Base-by-base conservation (phyloP, 2,329 filamentous ascomycete species). In the Penicillium rolfsii region DNA sequence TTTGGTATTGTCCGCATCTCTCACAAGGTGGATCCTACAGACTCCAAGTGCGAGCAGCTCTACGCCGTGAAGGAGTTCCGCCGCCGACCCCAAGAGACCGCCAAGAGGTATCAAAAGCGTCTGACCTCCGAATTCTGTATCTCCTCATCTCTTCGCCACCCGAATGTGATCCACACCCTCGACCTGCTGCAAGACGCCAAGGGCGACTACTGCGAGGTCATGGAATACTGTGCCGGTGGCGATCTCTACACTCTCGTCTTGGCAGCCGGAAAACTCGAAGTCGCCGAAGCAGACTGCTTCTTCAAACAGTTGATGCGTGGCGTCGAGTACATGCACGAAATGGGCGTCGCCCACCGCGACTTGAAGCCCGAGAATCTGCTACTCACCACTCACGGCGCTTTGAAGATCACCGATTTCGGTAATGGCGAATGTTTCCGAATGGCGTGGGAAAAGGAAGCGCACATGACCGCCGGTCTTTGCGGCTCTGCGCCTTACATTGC, bases 261-360 rank as follows among this genome's bases (percentile, higher is more conserved):
- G 33, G 88, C 95, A 6, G 92, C 93, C 40, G 91, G 91, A 61
- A 97, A 97, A 77, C 87, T 99, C 22, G 93, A 79, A 75, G 91
- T 96, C 33, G 83, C 87, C 62, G 95, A 99, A 78, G 94, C 95
- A 62, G 95, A 99, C 76, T 99, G 95, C 79, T 96, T 95, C 77
- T 99, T 99, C 84, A 97, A 98, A 80, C 95, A 99, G 78, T 88
- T 98, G 78, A 98, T 99, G 94, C 91, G 95, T 59, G 95, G 95
- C 64, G 95, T 99, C 55, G 94, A 98, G 78, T 99, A 99, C 77
- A 93, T 99, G 82, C 95, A 99, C 79, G 94, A 98, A 75, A 99
- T 98, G 95, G 95, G 95, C 59, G 95, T 99, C 28, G 94, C 95
- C 12, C 95, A 99, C 76, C 91, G 95, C 64, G 95, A 99, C 72